phyloP scores from a whole-genome alignment of 805 yeast genomes.

The Scheffersomyces coipomensis region DNA sequence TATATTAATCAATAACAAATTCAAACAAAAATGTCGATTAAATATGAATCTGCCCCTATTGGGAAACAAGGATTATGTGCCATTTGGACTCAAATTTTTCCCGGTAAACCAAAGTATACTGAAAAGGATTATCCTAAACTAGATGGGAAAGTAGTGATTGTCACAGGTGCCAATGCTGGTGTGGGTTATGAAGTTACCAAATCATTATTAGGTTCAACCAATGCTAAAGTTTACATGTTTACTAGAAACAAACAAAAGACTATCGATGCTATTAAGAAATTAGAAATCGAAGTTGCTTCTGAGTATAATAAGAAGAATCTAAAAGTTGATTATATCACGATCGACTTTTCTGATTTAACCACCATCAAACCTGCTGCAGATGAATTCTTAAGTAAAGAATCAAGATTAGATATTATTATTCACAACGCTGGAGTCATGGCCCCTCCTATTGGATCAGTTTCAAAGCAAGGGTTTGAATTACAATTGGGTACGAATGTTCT shows the following conservation, averaged over 20 bases:
- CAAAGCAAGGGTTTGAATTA: slow-evolving; percentile 37
- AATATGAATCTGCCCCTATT: too few species aligned
- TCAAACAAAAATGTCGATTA: too few species aligned
- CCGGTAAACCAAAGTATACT: slow-evolving; percentile 7
- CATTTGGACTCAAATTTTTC: too few species aligned
- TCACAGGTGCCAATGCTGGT: slow-evolving; percentile 42
- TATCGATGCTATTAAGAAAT: slow-evolving; percentile 20
- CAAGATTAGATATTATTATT: slow-evolving; percentile 18
- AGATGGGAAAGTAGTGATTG: slow-evolving; percentile 32
- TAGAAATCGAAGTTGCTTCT: slow-evolving; percentile 19
- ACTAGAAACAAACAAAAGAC: slow-evolving; percentile 36
- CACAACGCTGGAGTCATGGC: slow-evolving; percentile 27
- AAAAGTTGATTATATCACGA: slow-evolving; percentile 8
- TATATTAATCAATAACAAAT: too few species aligned
- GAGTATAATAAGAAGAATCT: slow-evolving; percentile 7
- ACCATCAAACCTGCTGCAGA: slow-evolving; percentile 37
- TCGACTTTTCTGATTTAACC: slow-evolving; percentile 40
- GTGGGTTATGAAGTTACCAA: slow-evolving; percentile 26
- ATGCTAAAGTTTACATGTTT: slow-evolving; percentile 31
- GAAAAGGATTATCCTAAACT: slow-evolving; percentile 25
- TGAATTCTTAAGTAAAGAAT: slow-evolving; percentile 12
- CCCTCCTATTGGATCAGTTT: slow-evolving; percentile 16
- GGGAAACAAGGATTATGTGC: too few species aligned
- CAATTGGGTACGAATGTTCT: slow-evolving; percentile 29
- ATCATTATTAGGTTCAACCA: slow-evolving; percentile 24